Evolutionary conservation across 2,329 filamentous ascomycete species (phyloP).

Genomic region (Talaromyces pinophilus): DNA sequence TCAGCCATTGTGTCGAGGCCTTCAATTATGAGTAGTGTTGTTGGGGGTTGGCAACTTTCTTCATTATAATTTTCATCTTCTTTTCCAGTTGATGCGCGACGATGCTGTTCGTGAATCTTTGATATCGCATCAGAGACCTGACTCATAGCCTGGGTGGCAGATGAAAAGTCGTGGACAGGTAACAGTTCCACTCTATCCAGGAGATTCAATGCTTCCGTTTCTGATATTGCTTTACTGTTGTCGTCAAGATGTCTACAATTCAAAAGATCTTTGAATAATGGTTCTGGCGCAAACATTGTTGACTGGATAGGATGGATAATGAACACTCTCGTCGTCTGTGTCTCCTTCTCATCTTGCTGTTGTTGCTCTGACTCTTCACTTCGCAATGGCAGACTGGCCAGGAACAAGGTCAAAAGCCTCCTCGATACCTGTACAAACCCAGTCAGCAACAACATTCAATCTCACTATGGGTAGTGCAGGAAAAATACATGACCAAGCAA

Average conservation of each 20-base stretch:
- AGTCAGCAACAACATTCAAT: not conserved
- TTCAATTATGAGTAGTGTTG: slow-evolving; percentile 36
- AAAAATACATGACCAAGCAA: slow-evolving; percentile 34
- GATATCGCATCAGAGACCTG: slow-evolving; percentile 35
- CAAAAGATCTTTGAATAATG: slow-evolving; percentile 34
- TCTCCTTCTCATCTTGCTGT: not conserved
- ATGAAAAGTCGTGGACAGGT: slow-evolving; percentile 35
- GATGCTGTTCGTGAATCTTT: slow-evolving; percentile 24
- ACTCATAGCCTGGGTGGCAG: slow-evolving; percentile 34
- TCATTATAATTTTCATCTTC: not conserved
- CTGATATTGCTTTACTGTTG: slow-evolving; percentile 16
- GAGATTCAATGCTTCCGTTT: slow-evolving; percentile 33
- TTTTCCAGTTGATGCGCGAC: slow-evolving; percentile 8
- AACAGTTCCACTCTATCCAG: slow-evolving; percentile 39
- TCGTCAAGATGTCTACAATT: not conserved
- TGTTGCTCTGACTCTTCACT: not conserved
- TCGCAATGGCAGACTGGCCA: not conserved
- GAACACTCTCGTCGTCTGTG: slow-evolving; percentile 29
- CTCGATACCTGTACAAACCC: not conserved
- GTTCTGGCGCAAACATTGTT: slow-evolving; percentile 34
- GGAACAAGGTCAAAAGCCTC: slow-evolving; percentile 7
- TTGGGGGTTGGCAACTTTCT: not conserved
- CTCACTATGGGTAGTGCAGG: not conserved
- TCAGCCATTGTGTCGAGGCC: slow-evolving; percentile 42
- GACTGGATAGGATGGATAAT: slow-evolving; percentile 39